Evolutionary conservation across 805 yeast genomes (phyloP).

Genomic region (Saturnispora sekii): DNA sequence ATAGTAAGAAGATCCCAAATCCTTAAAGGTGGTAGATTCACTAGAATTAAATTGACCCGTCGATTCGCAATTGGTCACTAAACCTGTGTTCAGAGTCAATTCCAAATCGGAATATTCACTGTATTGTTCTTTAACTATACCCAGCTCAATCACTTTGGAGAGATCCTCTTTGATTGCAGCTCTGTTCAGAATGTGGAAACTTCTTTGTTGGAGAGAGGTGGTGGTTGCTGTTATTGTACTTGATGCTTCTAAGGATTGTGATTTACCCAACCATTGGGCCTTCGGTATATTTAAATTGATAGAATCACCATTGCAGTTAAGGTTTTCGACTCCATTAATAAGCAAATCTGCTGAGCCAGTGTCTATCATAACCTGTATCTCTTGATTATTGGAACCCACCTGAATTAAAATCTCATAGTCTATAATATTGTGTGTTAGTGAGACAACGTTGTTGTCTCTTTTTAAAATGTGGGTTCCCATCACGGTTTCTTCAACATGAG

Average conservation of each 20-base stretch:
- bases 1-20: neutral
- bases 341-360: slow-evolving; percentile 10
- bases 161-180: too few relatives aligned
- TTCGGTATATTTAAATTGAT: neutral
- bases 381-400: slow-evolving; percentile 4
- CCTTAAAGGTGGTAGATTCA: neutral
- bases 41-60: slow-evolving; percentile 1
- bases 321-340: slow-evolving; percentile 2
- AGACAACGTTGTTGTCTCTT: too few relatives aligned
- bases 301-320: slow-evolving; percentile 2
- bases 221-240: too few relatives aligned
- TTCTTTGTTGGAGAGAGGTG: too few relatives aligned
- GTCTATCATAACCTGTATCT: slow-evolving; percentile 3
- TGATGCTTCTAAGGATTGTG: neutral
- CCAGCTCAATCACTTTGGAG: too few relatives aligned
- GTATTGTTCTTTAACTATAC: too few relatives aligned
- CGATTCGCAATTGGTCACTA: neutral
- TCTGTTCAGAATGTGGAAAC: too few relatives aligned
- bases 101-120: neutral
- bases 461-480: too few relatives aligned
- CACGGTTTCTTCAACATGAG: neutral
- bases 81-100: neutral
- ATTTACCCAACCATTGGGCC: neutral
- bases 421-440: neutral
- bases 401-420: neutral